These are phyloP conservation scores for Tulasnella sp. DNA, from an alignment of 768 basidiomycete species.

Conservation along the genomic window DNA sequence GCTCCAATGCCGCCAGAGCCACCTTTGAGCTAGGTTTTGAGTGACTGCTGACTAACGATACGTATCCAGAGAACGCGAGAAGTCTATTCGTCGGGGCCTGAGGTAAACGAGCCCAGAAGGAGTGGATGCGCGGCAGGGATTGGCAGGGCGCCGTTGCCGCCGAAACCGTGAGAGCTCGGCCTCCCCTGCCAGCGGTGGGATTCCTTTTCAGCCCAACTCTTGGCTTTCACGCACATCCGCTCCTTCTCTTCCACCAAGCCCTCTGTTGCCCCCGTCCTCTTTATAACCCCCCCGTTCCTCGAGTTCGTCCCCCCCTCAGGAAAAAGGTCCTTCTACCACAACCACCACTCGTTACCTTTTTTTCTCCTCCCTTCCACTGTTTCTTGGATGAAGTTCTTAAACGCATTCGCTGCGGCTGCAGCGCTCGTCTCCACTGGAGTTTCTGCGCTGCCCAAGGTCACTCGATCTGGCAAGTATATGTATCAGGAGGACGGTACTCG, in stretches of 20 bases:
- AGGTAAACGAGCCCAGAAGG: not conserved
- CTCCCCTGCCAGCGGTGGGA: not conserved
- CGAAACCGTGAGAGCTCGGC: not conserved
- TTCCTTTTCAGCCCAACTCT: not conserved
- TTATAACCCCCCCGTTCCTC: not conserved
- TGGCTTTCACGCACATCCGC: not conserved
- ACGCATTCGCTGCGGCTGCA: constrained; percentile 29
- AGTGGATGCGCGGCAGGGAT: not conserved
- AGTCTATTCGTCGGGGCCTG: not conserved
- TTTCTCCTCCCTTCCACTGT: not conserved
- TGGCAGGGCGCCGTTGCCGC: not conserved
- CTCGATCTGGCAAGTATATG: constrained; percentile 72
- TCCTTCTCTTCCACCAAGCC: not conserved
- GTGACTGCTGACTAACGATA: not conserved
- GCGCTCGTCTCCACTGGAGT: constrained; percentile 47
- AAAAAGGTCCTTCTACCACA: not conserved
- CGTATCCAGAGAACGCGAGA: not conserved
- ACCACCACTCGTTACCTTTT: not conserved
- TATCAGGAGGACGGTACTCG: constrained; percentile 69
- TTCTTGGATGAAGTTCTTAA: constrained; percentile 19
- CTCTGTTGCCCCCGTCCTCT: constrained; percentile 1
- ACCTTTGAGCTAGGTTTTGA: not conserved
- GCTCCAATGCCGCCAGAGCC: not conserved
- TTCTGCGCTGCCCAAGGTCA: constrained; percentile 64
- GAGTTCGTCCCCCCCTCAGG: not conserved